Conservation (phyloP, 257 asterid species). For the Scutellaria baicalensis region DNA sequence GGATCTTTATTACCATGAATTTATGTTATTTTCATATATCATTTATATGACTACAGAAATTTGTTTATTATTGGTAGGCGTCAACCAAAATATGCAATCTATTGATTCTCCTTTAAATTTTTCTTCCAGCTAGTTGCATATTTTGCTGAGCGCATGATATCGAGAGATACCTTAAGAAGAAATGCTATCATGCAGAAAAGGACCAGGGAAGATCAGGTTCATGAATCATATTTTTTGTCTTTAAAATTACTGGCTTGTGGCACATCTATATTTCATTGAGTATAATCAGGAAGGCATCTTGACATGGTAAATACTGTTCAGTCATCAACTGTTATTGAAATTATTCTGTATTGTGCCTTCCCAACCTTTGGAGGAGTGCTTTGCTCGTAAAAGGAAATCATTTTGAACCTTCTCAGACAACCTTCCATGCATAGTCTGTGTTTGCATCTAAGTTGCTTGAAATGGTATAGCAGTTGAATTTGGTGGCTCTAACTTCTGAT, state of each 20-base stretch:
- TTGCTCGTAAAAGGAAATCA: not conserved
- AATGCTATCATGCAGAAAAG: conserved; percentile 83
- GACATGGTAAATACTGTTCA: not conserved
- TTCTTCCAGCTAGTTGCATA: conserved; percentile 54
- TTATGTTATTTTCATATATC: not conserved
- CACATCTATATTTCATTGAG: not conserved
- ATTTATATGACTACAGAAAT: not conserved
- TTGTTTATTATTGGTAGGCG: not conserved
- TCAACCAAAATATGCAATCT: not conserved
- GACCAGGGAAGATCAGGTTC: conserved; percentile 51
- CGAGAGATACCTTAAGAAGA: conserved; percentile 75
- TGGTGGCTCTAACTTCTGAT: not conserved
- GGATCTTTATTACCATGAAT: not conserved
- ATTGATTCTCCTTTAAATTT: conserved; percentile 1
- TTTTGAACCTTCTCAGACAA: not conserved
- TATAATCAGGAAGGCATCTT: conserved; percentile 1
- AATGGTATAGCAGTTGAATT: not conserved
- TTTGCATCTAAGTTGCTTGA: not conserved
- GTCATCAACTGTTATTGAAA: not conserved
- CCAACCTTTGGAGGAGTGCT: not conserved
- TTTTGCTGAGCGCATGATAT: conserved; percentile 86
- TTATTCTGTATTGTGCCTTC: not conserved
- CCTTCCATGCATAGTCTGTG: not conserved
- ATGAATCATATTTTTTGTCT: not conserved
- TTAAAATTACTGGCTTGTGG: not conserved